Base-by-base conservation (phyloP, 768 basidiomycete genomes). In the Pleurotus sapidus region DNA sequence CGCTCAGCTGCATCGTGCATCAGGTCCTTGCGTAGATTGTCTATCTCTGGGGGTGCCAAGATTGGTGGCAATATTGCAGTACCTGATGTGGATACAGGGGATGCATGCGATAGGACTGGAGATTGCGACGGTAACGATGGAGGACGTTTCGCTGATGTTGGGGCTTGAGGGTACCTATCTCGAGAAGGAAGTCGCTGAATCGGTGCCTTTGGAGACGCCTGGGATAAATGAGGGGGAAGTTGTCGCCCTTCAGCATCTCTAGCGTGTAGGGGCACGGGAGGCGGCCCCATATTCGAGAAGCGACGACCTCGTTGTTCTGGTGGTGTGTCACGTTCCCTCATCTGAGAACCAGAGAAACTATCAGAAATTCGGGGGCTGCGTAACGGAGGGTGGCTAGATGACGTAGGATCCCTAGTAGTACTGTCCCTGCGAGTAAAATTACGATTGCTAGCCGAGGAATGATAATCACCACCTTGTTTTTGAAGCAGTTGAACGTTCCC, bases 1-100 rank as follows among this genome's bases (percentile, higher is more conserved):
- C 92, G 82, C 60, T 91, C 92, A 1, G 93, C 93, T 5, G 90
- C 90, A 55, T 71, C 81, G 59, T 93, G 92, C 93, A 95, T 94
- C 15, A 86, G 73, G 46, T 85, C 84, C 67, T 89, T 89, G 57
- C 82, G 79, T n/a, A 75, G 81, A 51, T 84, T 84, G 50, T 92
- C 88, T 27, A 89, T 64, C 56, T 85, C 84, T 34, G 73, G 65
- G 2, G 74, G 67, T 23, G 67, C 65, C 6, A 75, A 56, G 38
- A 65, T 65, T 23, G 60, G 57, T 39, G 68, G 65, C 4, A 72
- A 49, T 6, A 37, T 39, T 20, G 23, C 20, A 18, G 34, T 5
- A 23, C 46, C 34, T n/a, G 42, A 30, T 4, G 46, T 7, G 34
- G 39, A 30, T 45, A 27, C 18, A 43, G 34, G n/a, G 30, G 40